Evolutionary conservation across 306 rosid species (phyloP).

Genomic region (Dryas drummondii): DNA sequence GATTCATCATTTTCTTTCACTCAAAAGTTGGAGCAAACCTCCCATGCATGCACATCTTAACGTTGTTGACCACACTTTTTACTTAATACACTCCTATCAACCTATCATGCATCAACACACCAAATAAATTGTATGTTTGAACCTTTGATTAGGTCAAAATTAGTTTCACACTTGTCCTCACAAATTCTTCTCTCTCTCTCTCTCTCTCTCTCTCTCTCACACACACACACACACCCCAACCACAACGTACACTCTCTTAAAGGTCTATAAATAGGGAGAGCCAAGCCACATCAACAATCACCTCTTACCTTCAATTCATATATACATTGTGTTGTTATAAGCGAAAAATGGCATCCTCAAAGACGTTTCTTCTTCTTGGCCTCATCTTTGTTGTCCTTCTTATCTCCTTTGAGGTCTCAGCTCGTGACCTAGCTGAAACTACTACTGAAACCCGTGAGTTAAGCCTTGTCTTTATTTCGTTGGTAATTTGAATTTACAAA

Average conservation of each 20-base stretch:
- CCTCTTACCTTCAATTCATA: neutral
- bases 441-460: neutral
- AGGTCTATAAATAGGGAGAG: conserved; percentile 7
- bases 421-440: neutral
- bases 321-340: neutral
- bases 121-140: too few relatives aligned
- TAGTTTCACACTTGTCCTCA: neutral
- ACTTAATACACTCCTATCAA: too few relatives aligned
- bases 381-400: conserved; percentile 16
- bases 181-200: neutral
- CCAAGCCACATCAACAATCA: conserved; percentile 2
- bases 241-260: neutral
- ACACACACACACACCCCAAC: neutral
- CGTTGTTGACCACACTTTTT: too few relatives aligned
- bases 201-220: neutral
- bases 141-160: too few relatives aligned
- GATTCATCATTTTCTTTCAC: too few relatives aligned
- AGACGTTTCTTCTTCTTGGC: conserved; percentile 15
- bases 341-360: conserved; percentile 19
- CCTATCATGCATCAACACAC: too few relatives aligned
- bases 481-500: too few relatives aligned
- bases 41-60: too few relatives aligned
- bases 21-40: too few relatives aligned
- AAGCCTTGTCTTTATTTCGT: too few relatives aligned
- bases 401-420: conserved; percentile 18